Conservation (phyloP, 257 asterid genomes). For the Sherardia arvensis region DNA sequence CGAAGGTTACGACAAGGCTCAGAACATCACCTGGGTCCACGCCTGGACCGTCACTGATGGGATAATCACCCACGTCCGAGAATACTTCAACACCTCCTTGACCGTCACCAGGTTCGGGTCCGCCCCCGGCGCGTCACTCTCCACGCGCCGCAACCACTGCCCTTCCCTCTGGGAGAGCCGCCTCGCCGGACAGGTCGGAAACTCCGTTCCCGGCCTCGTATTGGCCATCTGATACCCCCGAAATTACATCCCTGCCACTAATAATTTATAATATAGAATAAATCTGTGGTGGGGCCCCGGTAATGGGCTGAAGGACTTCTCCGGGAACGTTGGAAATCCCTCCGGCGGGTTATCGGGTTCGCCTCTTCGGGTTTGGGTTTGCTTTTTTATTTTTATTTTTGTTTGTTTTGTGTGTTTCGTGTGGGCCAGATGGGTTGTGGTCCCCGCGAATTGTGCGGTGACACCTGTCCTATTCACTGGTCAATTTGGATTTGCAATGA, state of each 20-base stretch:
- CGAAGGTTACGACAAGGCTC: conserved; percentile 63
- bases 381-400: not conserved
- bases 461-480: conserved; percentile 2
- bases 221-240: conserved; percentile 36
- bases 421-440: conserved; percentile 1
- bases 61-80: conserved; percentile 88
- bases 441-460: conserved; percentile 1
- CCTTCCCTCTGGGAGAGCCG: conserved; percentile 88
- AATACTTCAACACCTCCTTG: conserved; percentile 89
- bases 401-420: not conserved
- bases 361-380: not conserved
- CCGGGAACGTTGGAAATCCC: not conserved
- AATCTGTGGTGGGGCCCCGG: not conserved
- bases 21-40: conserved; percentile 82
- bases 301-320: conserved; percentile 27
- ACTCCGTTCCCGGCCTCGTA: conserved; percentile 83
- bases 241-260: not conserved
- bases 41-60: conserved; percentile 98
- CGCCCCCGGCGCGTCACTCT: conserved; percentile 20
- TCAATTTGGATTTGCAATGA: conserved; percentile 8
- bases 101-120: conserved; percentile 65
- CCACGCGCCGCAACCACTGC: conserved; percentile 39
- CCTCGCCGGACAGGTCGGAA: conserved; percentile 65
- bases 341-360: not conserved
- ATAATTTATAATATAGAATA: not conserved